Base-by-base conservation (phyloP, 2,329 filamentous ascomycete genomes). In the Penicillium sp. region DNA sequence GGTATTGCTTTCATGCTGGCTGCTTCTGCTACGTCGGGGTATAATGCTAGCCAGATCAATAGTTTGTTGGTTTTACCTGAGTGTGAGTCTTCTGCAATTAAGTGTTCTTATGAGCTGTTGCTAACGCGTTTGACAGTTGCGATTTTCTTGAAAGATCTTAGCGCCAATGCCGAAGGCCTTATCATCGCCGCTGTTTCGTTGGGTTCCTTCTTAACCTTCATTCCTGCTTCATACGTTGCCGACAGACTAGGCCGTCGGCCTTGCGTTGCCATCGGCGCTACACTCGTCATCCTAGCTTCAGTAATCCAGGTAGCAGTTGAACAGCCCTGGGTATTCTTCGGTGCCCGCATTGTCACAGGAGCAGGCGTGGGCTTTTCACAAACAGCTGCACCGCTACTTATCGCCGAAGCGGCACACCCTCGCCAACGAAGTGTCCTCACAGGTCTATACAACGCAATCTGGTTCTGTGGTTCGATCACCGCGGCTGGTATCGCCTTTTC, bases 241-340 rank as follows among this genome's bases (percentile, higher is more conserved):
- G 80, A 82, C 56, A 78, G 74, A 71, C 70, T 75, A 9, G 80
- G 80, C 1, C 72, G 79, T 21, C 75, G 71, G 4, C 69, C 71
- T 55, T 74, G 75, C 19, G 76, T 82, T 26, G 77, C 75, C 56
- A 71, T 79, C 39, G 80, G 74, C 1, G 70, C 73, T 13, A 33
- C 60, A 5, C 48, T 70, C 4, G 68, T 70, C 37, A 68, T 71
- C 24, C 48, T 66, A 4, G 68, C 66, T 16, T 63, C 68, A 0
- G 63, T 67, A 26, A 14, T 71, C 6, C 66, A 70, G 50, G 56
- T 63, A 4, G 43, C 68, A 3, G 61, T 68, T 5, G 33, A 59
- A 8, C 53, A 61, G 9, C 58, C 21, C n/a, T 70, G 51, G 62
- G 58, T 56, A 43, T 70, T 70, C 45, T 71, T 71, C 24, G 64